These are phyloP conservation scores for Daldinia sp. DNA, from an alignment of 2,329 filamentous ascomycete species.

Conservation along the genomic window DNA sequence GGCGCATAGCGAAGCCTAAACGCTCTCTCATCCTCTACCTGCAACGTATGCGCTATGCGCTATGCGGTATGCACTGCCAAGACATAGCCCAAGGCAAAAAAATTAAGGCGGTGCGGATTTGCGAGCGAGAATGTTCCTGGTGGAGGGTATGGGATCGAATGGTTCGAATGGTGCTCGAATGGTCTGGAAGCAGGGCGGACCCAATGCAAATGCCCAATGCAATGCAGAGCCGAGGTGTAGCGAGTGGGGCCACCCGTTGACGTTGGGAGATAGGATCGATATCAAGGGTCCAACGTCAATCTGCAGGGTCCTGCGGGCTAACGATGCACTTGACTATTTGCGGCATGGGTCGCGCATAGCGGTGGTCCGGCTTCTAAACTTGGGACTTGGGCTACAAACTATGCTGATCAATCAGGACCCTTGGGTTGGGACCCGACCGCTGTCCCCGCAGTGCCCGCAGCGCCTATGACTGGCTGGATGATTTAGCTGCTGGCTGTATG, in stretches of 20 bases:
- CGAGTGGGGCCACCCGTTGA: constrained; percentile 32
- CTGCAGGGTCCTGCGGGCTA: constrained; percentile 49
- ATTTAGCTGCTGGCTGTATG: constrained; percentile 23
- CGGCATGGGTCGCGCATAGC: constrained; percentile 34
- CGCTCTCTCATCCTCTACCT: neutral
- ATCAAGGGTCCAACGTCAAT: constrained; percentile 49
- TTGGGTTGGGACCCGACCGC: constrained; percentile 24
- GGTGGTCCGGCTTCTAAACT: constrained; percentile 22
- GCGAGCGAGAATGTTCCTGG: constrained; percentile 26
- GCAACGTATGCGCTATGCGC: constrained; percentile 2
- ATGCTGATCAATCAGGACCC: constrained; percentile 38
- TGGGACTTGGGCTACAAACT: constrained; percentile 12
- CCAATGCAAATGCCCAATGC: constrained; percentile 29
- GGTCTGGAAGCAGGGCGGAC: constrained; percentile 29
- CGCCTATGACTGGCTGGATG: constrained; percentile 26
- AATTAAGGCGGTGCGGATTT: constrained; percentile 21
- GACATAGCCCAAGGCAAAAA: constrained; percentile 9
- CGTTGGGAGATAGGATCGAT: constrained; percentile 40
- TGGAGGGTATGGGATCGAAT: constrained; percentile 25
- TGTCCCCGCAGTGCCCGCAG: constrained; percentile 37
- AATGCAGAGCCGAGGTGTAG: constrained; percentile 31
- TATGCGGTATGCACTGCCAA: constrained; percentile 14
- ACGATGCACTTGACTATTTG: constrained; percentile 38
- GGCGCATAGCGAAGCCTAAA: constrained; percentile 26
- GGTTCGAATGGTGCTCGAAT: constrained; percentile 25